A percentile compares a stretch with the other conserved stretches of the same genome.
phyloP scores from a whole-genome alignment of 441 rosid species.

The Populus trichocarpa region DNA sequence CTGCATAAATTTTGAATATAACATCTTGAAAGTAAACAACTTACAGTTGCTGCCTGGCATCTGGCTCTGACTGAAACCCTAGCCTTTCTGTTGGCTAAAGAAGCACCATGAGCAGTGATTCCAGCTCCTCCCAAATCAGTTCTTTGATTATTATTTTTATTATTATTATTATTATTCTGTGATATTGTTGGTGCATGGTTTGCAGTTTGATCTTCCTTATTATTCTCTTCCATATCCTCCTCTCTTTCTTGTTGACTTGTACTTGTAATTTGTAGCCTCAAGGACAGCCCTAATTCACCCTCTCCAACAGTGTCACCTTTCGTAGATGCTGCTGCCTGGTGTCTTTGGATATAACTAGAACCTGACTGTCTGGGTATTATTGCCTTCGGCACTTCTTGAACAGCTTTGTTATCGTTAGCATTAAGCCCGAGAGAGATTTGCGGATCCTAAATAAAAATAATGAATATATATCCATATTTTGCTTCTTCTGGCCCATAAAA shows the following conservation, averaged over 20 bases:
- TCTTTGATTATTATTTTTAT: conserved; percentile 17
- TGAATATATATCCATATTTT: background rate
- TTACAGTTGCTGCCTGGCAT: conserved; percentile 75
- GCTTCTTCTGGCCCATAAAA: conserved; percentile 25
- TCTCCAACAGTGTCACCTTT: conserved; percentile 11
- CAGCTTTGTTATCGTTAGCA: conserved; percentile 25
- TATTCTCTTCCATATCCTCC: conserved; percentile 22
- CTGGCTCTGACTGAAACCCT: conserved; percentile 91
- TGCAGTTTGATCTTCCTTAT: conserved; percentile 13
- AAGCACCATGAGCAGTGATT: conserved; percentile 31
- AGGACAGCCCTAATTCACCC: conserved; percentile 57
- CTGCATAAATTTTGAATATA: background rate
- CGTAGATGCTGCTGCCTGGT: background rate
- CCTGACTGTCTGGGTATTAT: conserved; percentile 12
- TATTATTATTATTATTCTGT: background rate
- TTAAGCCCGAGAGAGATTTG: conserved; percentile 38
- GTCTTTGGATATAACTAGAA: conserved; percentile 10
- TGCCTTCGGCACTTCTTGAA: conserved; percentile 22
- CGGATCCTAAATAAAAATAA: conserved; percentile 43
- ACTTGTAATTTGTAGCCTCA: conserved; percentile 40
- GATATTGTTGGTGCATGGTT: conserved; percentile 4
- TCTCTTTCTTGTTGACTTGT: conserved; percentile 10
- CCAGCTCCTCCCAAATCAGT: conserved; percentile 28
- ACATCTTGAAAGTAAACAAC: conserved; percentile 13
- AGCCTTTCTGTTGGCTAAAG: conserved; percentile 61